Conservation (phyloP, 2,329 filamentous ascomycete genomes). For the Clonostachys solani region DNA sequence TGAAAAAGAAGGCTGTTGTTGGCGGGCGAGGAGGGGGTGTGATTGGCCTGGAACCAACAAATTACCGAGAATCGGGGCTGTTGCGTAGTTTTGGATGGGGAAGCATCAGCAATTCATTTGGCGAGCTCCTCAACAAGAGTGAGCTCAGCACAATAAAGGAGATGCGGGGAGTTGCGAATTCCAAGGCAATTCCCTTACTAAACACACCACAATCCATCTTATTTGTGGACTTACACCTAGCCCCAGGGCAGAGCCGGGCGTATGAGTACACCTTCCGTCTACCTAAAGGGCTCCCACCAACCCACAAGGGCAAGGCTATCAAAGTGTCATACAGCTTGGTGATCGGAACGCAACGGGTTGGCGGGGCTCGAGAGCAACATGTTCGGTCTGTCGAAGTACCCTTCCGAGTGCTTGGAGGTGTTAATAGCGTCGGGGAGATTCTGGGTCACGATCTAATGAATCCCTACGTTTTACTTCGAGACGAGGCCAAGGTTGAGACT, state of each 20-base stretch:
- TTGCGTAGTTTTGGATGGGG: conserved; percentile 85
- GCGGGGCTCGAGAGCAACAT: conserved; percentile 72
- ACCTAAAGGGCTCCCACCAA: conserved; percentile 85
- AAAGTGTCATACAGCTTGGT: conserved; percentile 90
- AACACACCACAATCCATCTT: conserved; percentile 93
- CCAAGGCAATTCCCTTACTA: conserved; percentile 84
- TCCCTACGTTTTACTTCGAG: conserved; percentile 84
- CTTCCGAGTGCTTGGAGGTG: conserved; percentile 88
- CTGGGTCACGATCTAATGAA: conserved; percentile 92
- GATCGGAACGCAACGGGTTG: conserved; percentile 85
- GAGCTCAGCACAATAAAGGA: conserved; percentile 93
- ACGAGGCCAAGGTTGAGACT: conserved; percentile 65
- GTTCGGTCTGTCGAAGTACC: conserved; percentile 90
- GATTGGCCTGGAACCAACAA: conserved; percentile 70
- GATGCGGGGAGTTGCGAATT: conserved; percentile 84
- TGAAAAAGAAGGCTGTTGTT: conserved; percentile 89
- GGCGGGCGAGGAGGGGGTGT: conserved; percentile 85
- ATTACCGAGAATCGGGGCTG: conserved; percentile 73
- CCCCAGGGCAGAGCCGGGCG: conserved; percentile 81
- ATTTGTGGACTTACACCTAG: conserved; percentile 87
- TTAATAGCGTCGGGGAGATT: conserved; percentile 83
- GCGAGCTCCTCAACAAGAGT: conserved; percentile 78
- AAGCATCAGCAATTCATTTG: conserved; percentile 80
- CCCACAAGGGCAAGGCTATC: conserved; percentile 85
- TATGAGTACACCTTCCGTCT: conserved; percentile 86